Conservation (phyloP, 176 grass and related monocot genomes). For the Guadua angustifolia region DNA sequence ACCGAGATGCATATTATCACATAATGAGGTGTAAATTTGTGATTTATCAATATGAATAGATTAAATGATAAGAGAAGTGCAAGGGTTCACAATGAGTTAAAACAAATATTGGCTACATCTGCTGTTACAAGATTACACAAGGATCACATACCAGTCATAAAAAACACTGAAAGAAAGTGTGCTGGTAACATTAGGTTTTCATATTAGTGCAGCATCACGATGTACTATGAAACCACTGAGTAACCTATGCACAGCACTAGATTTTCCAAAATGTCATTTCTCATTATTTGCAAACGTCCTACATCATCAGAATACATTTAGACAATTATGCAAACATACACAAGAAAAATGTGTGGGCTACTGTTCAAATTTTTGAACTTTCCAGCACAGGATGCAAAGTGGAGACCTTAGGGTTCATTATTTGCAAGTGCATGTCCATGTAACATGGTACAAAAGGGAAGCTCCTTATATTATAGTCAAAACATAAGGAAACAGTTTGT, state of each 20-base stretch:
- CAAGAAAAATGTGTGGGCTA: neutral
- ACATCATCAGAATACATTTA: slow-evolving; percentile 34
- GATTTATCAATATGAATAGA: neutral
- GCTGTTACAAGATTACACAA: neutral
- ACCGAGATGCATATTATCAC: neutral
- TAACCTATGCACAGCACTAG: neutral
- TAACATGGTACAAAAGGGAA: neutral
- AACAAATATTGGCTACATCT: neutral
- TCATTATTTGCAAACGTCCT: too few relatives aligned
- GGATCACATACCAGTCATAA: neutral
- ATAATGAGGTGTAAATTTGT: neutral
- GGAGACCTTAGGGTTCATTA: slow-evolving; percentile 1
- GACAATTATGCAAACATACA: neutral
- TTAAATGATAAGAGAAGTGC: neutral
- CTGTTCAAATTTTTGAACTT: neutral
- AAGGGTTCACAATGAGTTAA: neutral
- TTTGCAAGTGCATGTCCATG: neutral
- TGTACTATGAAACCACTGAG: neutral
- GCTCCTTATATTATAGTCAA: neutral
- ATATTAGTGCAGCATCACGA: neutral
- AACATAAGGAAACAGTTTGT: neutral
- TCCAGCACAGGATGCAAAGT: neutral
- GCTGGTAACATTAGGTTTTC: neutral
- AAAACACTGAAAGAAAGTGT: neutral
- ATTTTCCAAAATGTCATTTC: neutral